These are phyloP conservation scores for Colletotrichum zoysiae DNA, from an alignment of 2,329 filamentous ascomycete genomes.

Conservation along the genomic window DNA sequence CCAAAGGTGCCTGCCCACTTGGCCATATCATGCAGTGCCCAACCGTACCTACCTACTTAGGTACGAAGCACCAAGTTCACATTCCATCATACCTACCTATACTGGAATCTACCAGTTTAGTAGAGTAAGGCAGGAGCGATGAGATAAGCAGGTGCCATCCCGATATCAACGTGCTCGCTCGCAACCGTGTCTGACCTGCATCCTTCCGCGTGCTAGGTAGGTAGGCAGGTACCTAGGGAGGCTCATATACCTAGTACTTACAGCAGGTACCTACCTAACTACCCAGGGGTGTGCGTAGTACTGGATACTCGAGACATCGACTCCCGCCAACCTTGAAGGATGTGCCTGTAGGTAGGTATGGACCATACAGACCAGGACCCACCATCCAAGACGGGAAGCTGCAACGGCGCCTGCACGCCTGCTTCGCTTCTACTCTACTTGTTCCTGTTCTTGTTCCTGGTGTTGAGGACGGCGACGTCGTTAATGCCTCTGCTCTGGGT, in stretches of 20 bases:
- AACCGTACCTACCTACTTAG: not conserved
- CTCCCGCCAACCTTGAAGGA: too few species aligned
- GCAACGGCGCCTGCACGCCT: constrained; percentile 17
- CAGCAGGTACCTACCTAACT: too few species aligned
- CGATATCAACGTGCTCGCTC: not conserved
- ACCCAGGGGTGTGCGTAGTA: too few species aligned
- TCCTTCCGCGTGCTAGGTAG: not conserved
- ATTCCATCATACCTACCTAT: too few species aligned
- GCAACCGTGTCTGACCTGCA: not conserved
- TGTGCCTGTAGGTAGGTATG: too few species aligned
- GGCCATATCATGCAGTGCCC: not conserved
- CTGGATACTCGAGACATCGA: too few species aligned
- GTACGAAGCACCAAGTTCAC: too few species aligned
- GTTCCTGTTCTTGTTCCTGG: not conserved
- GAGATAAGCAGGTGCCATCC: not conserved
- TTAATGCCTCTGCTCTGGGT: not conserved
- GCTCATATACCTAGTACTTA: too few species aligned
- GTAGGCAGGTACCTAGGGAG: too few species aligned
- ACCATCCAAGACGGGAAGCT: constrained; percentile 18
- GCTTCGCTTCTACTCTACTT: constrained; percentile 21
- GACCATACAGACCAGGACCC: not conserved
- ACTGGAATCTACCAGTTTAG: not conserved
- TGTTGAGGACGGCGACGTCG: not conserved
- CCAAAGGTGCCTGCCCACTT: not conserved
- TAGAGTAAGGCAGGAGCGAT: not conserved